Conservation (phyloP, 2,329 filamentous ascomycete genomes). For the Phialophora tarda region DNA sequence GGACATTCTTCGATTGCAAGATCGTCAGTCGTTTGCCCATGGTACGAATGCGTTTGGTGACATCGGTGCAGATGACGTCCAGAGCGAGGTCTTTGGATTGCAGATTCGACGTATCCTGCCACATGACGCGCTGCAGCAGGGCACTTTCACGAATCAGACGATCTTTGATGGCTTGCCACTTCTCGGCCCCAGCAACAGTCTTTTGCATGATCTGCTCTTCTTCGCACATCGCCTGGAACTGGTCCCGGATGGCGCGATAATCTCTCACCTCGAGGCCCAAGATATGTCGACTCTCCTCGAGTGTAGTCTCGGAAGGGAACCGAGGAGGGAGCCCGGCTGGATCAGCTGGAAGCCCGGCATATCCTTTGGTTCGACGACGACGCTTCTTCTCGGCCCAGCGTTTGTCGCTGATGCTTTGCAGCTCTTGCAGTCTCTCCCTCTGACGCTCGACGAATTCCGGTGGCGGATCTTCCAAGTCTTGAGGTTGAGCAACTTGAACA, state of each 20-base stretch:
- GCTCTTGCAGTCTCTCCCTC: constrained; percentile 59
- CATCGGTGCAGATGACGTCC: constrained; percentile 79
- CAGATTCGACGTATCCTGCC: constrained; percentile 61
- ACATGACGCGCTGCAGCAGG: constrained; percentile 68
- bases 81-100: constrained; percentile 71
- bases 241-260: constrained; percentile 69
- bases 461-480: constrained; percentile 43
- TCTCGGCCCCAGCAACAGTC: constrained; percentile 72
- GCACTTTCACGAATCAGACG: constrained; percentile 68
- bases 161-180: constrained; percentile 74
- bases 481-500: constrained; percentile 12
- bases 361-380: constrained; percentile 70
- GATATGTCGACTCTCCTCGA: constrained; percentile 76
- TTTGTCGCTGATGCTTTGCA: constrained; percentile 66
- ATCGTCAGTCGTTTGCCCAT: constrained; percentile 71
- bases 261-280: constrained; percentile 66
- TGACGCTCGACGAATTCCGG: constrained; percentile 59
- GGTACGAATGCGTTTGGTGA: constrained; percentile 77
- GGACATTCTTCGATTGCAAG: constrained; percentile 73
- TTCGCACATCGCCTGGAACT: constrained; percentile 73
- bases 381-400: constrained; percentile 69
- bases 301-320: constrained; percentile 81
- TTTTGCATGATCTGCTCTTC: constrained; percentile 74
- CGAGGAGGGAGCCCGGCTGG: constrained; percentile 68
- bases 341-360: constrained; percentile 70